phyloP scores from a whole-genome alignment of 73 alveolate species.

The Loxodes magnus region DNA sequence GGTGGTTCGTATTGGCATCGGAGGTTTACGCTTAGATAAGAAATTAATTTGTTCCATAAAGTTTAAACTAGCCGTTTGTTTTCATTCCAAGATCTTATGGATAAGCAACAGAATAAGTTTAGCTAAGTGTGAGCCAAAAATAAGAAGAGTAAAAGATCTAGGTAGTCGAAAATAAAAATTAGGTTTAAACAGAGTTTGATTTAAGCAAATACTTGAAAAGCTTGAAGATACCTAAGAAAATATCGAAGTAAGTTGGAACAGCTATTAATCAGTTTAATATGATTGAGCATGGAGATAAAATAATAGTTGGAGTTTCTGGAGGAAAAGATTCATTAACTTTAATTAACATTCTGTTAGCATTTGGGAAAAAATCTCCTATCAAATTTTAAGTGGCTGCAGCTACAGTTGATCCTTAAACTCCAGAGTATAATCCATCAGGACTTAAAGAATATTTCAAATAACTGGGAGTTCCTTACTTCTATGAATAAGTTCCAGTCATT shows the following conservation, averaged over 20 bases:
- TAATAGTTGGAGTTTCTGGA: conserved; percentile 91
- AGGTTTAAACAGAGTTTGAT: too few species aligned
- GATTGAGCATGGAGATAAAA: conserved; percentile 87
- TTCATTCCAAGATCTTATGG: too few species aligned
- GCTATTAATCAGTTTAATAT: conserved; percentile 89
- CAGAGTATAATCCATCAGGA: conserved; percentile 92
- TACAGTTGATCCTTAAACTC: conserved; percentile 93
- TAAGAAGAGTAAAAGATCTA: too few species aligned
- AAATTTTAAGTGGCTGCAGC: conserved; percentile 79
- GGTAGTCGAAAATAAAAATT: too few species aligned
- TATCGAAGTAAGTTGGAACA: conserved; percentile 63
- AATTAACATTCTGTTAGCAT: conserved; percentile 67
- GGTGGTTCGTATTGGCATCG: conserved; percentile 48
- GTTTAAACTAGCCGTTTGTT: too few species aligned
- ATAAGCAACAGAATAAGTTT: too few species aligned
- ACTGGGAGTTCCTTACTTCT: conserved; percentile 75
- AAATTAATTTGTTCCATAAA: too few species aligned
- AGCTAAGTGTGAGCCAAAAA: too few species aligned
- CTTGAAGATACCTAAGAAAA: conserved; percentile 62
- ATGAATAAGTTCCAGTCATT: conserved; percentile 70
- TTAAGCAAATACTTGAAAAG: too few species aligned
- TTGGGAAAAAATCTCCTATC: conserved; percentile 62
- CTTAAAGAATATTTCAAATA: conserved; percentile 51
- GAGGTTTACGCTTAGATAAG: conserved; percentile 38
- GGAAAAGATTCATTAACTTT: conserved; percentile 95